Evolutionary conservation across 2,329 filamentous ascomycete species (phyloP), one percentile per base, ranked within the genome.

Genomic region (Fusarium longipes): DNA sequence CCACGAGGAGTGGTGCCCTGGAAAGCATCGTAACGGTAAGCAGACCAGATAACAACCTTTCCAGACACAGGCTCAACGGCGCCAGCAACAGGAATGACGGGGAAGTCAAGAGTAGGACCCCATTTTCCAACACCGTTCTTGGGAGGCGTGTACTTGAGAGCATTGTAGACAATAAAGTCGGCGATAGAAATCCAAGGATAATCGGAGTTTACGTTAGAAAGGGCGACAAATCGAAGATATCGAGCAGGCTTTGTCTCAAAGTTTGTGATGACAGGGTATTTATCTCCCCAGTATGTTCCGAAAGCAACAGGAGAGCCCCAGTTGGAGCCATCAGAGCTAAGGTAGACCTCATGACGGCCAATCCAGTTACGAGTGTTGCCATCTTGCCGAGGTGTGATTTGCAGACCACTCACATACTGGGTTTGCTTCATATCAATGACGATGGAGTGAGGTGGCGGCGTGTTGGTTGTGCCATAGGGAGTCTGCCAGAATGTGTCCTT

Each of bases 181-280:
- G 67, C 56, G 20, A 70, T 70, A n/a, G 51, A 42, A 20, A 65
- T 65, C 67, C 67, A 70, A 2, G 67, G 63, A 20, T 42, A 52
- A 8, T 64, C 51, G 3, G 22, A 15, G 12, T 63, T 40, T 2
- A 52, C 56, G 25, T 70, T 67, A 7, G 67, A 52, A 14, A 45
- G 25, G 14, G 67, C 63, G 17, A 57, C 50, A 5, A 70, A 55
- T 11, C 67, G 67, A 17, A 70, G 56, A 17, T 70, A 70, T 24
- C 67, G 67, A 38, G 67, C 67, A n/a, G 56, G 63, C n/a, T 58
- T 47, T 12, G 67, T 68, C 35, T 70, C 67, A 22, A 70, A 70
- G 24, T 68, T 70, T 25, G 67, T 49, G 17, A 63, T 56, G 7
- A 65, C 64, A 12, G 51, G 55, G 12, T 63, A 68, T 11, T 65